Percentiles rank a stretch among this genome's conserved stretches.
phyloP scores from a whole-genome alignment of 129 eudicot genomes.

The Rutidosis leptorrhynchoides region DNA sequence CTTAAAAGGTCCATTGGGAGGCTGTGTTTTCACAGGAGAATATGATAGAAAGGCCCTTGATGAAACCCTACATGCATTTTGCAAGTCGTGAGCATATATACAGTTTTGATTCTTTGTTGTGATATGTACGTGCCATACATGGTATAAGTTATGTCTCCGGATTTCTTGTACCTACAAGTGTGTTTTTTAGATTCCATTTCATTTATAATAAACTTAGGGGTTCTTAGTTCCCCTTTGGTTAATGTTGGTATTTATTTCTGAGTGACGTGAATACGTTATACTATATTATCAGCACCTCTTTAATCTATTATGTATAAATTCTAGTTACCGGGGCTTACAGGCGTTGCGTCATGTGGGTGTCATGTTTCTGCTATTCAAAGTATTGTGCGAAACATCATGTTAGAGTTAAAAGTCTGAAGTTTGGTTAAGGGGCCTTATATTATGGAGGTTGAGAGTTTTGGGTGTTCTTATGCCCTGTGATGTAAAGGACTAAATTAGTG shows the following conservation, averaged over 20 bases:
- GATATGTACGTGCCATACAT: slow-evolving; percentile 18
- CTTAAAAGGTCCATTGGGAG: slow-evolving; percentile 85
- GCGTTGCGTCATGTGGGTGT: not conserved
- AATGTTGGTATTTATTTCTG: not conserved
- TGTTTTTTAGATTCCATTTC: slow-evolving; percentile 12
- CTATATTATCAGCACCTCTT: not conserved
- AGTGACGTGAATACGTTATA: not conserved
- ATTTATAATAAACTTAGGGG: slow-evolving; percentile 10
- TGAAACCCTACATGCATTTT: slow-evolving; percentile 82
- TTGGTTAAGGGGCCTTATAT: not conserved
- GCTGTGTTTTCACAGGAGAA: slow-evolving; percentile 87
- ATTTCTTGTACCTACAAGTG: not conserved
- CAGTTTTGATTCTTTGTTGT: slow-evolving; percentile 19
- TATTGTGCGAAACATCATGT: not conserved
- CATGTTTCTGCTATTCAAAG: not conserved
- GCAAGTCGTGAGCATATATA: slow-evolving; percentile 58
- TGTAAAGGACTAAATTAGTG: too few relatives aligned
- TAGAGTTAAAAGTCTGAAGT: not conserved
- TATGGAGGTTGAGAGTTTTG: not conserved
- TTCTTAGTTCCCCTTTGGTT: not conserved
- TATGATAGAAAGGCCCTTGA: slow-evolving; percentile 73
- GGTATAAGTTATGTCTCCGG: slow-evolving; percentile 19
- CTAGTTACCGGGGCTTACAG: not conserved
- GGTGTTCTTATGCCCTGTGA: too few relatives aligned
- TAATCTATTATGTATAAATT: not conserved